Base-by-base conservation (phyloP, 2,329 filamentous ascomycete species). In the Apiospora sp. region DNA sequence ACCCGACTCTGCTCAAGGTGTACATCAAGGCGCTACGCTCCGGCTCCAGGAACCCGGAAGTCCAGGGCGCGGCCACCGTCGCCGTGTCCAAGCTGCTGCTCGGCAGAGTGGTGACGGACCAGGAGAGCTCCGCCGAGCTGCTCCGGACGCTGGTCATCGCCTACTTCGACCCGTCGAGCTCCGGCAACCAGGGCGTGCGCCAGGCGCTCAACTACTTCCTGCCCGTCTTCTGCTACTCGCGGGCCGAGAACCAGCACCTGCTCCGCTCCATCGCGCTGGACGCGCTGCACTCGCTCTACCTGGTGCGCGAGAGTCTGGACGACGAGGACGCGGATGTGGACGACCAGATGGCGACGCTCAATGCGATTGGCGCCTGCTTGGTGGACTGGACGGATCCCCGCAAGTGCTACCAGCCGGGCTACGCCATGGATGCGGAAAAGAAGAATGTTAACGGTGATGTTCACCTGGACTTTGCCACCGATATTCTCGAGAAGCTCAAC, bases 361-460 rank as follows among this genome's bases (percentile, higher is more conserved):
- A 90, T 61, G 90, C 92, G 3, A 93, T 97, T 72, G 94, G 94
- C 0, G 91, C 93, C 3, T 96, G 95, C 78, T 85, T 98, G 10
- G 90, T 95, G 0, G 96, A 98, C 81, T 98, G 96, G 96, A 98
- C 96, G 0, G 96, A 98, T 81, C 95, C 95, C 49, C 88, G 96
- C 69, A 95, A 97, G 81, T 94, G 85, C 84, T 93, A 84, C 83
- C 88, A 81, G 72, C 87, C 84, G 75, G 85, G 83, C 5, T 77
- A 83, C 1, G 78, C 87, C 1, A 83, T 85, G 73, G 89, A 93
- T 68, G 86, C 85, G 1, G 87, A 89, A 71, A 92, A 89, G 82
- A 92, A 88, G 84, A 86, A 85, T 70, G 88, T 93, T 22, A 92
- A 93, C 75, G 92, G 92, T 12, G 92, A 95, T 80, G 91, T 96